phyloP scores from a whole-genome alignment of 331 rosid species.

The Rhamnella rubrinervis region DNA sequence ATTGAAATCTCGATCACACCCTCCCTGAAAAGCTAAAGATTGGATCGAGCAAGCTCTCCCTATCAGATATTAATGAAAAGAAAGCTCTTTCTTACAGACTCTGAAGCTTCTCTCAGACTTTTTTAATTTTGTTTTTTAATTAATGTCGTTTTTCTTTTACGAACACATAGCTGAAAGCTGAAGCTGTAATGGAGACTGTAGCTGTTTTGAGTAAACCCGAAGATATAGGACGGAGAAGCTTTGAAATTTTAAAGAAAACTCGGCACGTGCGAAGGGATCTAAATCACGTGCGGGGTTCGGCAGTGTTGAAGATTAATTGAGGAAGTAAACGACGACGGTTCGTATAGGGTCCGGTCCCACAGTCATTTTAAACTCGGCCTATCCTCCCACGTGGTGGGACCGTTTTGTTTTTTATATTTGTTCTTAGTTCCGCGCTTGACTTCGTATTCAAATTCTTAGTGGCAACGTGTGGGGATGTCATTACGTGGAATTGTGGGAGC shows the following conservation, averaged over 20 bases:
- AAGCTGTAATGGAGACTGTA: conserved; percentile 23
- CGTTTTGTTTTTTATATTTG: conserved; percentile 7
- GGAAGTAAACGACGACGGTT: conserved; percentile 42
- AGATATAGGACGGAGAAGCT: conserved; percentile 42
- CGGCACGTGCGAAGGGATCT: conserved; percentile 36
- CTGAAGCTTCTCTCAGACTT: background rate
- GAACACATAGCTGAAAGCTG: background rate
- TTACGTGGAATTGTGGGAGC: background rate
- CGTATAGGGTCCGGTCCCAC: conserved; percentile 16
- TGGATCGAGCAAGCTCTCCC: conserved; percentile 20
- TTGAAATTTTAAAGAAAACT: conserved; percentile 41
- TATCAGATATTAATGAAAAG: background rate
- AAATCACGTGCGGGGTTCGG: background rate
- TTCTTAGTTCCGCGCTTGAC: conserved; percentile 66
- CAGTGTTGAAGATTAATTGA: background rate
- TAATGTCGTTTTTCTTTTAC: background rate
- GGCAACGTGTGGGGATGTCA: conserved; percentile 33
- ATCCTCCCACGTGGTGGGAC: conserved; percentile 64
- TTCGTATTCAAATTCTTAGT: conserved; percentile 45
- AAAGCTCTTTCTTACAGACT: background rate
- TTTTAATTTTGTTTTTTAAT: background rate
- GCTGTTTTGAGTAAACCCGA: conserved; percentile 34
- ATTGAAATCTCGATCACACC: conserved; percentile 18
- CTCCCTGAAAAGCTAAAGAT: conserved; percentile 18
- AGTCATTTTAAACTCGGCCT: conserved; percentile 28